A percentile compares a stretch with the other conserved stretches of the same genome.
phyloP scores from a whole-genome alignment of 805 yeast species.

The Yarrowia sp. region DNA sequence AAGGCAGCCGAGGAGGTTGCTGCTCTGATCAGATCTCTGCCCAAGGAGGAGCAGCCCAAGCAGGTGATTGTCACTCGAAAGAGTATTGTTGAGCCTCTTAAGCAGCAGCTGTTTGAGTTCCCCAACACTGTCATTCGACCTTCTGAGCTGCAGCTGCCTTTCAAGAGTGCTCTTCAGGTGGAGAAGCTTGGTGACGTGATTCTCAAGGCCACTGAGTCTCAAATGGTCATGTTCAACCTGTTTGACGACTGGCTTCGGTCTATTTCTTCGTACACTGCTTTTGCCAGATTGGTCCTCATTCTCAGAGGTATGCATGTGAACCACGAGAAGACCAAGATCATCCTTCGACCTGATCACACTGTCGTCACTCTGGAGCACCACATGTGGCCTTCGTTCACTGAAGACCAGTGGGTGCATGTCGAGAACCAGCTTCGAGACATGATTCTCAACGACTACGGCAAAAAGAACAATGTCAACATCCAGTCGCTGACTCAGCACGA shows the following conservation, averaged over 20 bases:
- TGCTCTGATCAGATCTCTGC: slow-evolving; percentile 81
- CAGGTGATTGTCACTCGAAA: slow-evolving; percentile 87
- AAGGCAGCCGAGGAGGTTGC: slow-evolving; percentile 97
- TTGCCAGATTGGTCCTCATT: slow-evolving; percentile 80
- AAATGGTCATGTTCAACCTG: slow-evolving; percentile 84
- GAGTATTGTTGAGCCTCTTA: slow-evolving; percentile 90
- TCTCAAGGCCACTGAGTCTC: slow-evolving; percentile 84
- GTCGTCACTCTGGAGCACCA: slow-evolving; percentile 73
- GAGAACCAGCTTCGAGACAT: slow-evolving; percentile 86
- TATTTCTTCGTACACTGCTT: slow-evolving; percentile 88
- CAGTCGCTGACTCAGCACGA: slow-evolving; percentile 89
- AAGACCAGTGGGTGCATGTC: slow-evolving; percentile 88
- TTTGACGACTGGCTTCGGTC: slow-evolving; percentile 92
- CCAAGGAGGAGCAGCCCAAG: slow-evolving; percentile 91
- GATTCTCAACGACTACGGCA: slow-evolving; percentile 79
- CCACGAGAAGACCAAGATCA: slow-evolving; percentile 70
- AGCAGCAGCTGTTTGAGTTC: slow-evolving; percentile 95
- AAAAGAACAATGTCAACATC: slow-evolving; percentile 79
- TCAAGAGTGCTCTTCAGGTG: slow-evolving; percentile 77
- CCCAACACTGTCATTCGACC: slow-evolving; percentile 88
- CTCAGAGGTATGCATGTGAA: slow-evolving; percentile 78
- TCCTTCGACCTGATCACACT: slow-evolving; percentile 71
- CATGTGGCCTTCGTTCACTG: slow-evolving; percentile 87
- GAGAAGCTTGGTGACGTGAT: slow-evolving; percentile 78
- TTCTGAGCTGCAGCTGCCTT: slow-evolving; percentile 85